Evolutionary conservation across 2,329 filamentous ascomycete genomes (phyloP), one percentile per base, ranked within the genome.

Genomic region (Tolypocladium tundrense): DNA sequence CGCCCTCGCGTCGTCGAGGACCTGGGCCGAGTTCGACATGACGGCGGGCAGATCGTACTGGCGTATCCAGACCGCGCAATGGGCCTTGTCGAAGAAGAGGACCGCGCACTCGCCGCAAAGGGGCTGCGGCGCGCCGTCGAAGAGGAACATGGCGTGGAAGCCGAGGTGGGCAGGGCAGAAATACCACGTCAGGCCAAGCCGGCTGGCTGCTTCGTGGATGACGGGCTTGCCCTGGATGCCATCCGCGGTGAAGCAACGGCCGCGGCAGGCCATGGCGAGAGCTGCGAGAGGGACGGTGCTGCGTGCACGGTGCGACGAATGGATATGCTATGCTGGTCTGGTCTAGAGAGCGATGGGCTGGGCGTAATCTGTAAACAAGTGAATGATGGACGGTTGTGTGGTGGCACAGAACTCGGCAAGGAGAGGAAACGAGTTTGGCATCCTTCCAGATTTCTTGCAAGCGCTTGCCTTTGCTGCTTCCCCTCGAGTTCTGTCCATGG

Each of bases 101-200:
- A 65, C 65, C 24, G 70, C 66, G 45, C 70, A 73, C 56, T 72
- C 71, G 60, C 69, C 70, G 39, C 70, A 73, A 3, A 59, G 55
- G 1, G 71, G 70, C 53, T 73, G 70, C 1, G n/a, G 8, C 6
- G 52, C 54, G 14, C 40, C 31, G 4, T 27, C 13, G 10, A 13
- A 37, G 39, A 61, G 53, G 37, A 58, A 58, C 10, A 72, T 64
- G 21, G 64, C 64, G 62, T 73, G 70, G 42, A 64, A 67, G 19
- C 51, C 14, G 14, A 58, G 56, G 43, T 73, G 70, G 7, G 62
- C 50, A 16, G 68, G 66, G 57, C 71, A 73, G 58, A 64, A 64
- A 41, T 71, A 72, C 64, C 65, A 69, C 51, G 60, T 61, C 54
- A 59, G 53, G n/a, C 67, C 69, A 9, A 24, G 5, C n/a, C 10